Percentiles rank a stretch among this genome's conserved stretches.
Conservation (phyloP, 1,284 basidiomycete genomes). For the Microbotryomycetes sp. region DNA sequence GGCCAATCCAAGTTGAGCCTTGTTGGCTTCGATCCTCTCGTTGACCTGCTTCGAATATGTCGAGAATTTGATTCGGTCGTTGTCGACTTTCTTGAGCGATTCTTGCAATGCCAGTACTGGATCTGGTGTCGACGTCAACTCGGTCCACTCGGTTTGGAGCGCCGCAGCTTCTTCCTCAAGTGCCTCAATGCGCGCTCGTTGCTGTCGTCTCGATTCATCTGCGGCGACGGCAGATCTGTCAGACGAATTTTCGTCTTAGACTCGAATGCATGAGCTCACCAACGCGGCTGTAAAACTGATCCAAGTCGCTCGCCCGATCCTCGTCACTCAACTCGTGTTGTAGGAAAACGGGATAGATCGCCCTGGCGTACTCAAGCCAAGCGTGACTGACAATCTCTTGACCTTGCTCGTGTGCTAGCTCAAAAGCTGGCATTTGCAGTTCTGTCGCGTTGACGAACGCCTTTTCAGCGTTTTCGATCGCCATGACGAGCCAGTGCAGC, state of each 20-base stretch:
- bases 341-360: slow-evolving; percentile 30
- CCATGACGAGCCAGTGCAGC: slow-evolving; percentile 37
- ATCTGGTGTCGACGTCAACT: slow-evolving; percentile 11
- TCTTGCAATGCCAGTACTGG: slow-evolving; percentile 9
- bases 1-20: not conserved
- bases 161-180: slow-evolving; percentile 18
- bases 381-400: slow-evolving; percentile 24
- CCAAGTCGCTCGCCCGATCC: slow-evolving; percentile 6
- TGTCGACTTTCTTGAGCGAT: slow-evolving; percentile 1
- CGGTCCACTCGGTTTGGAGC: slow-evolving; percentile 21
- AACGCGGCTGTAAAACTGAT: slow-evolving; percentile 3
- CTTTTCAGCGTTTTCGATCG: slow-evolving; percentile 27
- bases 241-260: slow-evolving; percentile 5
- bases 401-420: not conserved
- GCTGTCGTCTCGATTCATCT: slow-evolving; percentile 1
- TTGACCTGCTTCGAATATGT: not conserved
- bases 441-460: slow-evolving; percentile 25
- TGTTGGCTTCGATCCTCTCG: not conserved
- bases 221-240: not conserved
- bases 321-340: slow-evolving; percentile 17
- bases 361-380: slow-evolving; percentile 31
- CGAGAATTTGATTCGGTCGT: not conserved
- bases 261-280: slow-evolving; percentile 2
- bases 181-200: slow-evolving; percentile 25
- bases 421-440: slow-evolving; percentile 26